These are phyloP conservation scores for Leptosphaerulina australis DNA, from an alignment of 2,329 filamentous ascomycete genomes.

Conservation along the genomic window DNA sequence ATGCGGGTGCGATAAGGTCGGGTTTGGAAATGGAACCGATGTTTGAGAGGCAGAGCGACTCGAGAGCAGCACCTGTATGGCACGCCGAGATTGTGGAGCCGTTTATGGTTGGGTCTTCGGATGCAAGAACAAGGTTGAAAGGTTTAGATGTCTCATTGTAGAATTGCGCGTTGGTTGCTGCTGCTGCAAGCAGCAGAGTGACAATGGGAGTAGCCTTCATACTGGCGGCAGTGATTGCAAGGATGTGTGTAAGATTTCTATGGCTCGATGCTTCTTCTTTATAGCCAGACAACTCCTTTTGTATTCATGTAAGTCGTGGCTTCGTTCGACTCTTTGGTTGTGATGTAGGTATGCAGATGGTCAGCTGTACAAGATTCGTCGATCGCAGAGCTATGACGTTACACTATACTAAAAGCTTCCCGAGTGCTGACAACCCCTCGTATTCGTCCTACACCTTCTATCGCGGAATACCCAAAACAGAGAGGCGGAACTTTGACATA, in stretches of 20 bases:
- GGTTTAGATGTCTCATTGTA: conserved; percentile 51
- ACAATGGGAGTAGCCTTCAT: conserved; percentile 33
- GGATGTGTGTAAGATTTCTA: background rate
- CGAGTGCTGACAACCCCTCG: conserved; percentile 12
- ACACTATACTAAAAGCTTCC: conserved; percentile 3
- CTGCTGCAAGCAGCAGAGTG: conserved; percentile 32
- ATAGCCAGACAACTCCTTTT: background rate
- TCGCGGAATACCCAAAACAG: background rate
- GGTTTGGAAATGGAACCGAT: conserved; percentile 27
- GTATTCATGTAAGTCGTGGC: background rate
- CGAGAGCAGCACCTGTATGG: conserved; percentile 57
- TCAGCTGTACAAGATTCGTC: conserved; percentile 10
- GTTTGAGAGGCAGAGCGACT: conserved; percentile 52
- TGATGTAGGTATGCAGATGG: conserved; percentile 8
- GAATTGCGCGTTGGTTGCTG: conserved; percentile 39
- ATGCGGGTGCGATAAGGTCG: conserved; percentile 22
- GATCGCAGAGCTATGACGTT: conserved; percentile 19
- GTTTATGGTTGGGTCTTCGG: conserved; percentile 48
- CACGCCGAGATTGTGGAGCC: conserved; percentile 51
- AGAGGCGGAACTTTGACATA: background rate
- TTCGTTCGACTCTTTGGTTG: background rate
- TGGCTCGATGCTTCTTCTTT: background rate
- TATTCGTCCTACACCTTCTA: conserved; percentile 4
- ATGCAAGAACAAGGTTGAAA: conserved; percentile 52
- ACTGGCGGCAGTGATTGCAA: background rate